These are phyloP conservation scores for Serendipita vermifera DNA, from an alignment of 768 basidiomycete genomes.

Conservation along the genomic window DNA sequence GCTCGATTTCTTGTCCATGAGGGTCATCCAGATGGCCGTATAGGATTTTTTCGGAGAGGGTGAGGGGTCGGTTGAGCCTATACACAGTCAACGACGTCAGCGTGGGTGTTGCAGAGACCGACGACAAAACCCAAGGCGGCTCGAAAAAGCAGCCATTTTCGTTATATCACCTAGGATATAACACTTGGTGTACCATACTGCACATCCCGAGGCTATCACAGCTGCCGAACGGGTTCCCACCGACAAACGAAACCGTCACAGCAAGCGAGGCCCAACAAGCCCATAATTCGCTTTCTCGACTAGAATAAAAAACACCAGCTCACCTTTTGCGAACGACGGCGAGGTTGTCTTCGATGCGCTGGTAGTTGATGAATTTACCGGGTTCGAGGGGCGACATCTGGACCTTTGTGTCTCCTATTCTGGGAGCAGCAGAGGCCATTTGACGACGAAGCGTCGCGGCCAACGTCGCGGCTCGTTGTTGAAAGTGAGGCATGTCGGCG, in stretches of 20 bases:
- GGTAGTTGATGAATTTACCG: conserved; percentile 80
- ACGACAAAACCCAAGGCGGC: conserved; percentile 8
- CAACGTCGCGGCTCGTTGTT: not conserved
- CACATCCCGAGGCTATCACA: too few relatives aligned
- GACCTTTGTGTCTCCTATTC: conserved; percentile 84
- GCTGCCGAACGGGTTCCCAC: too few relatives aligned
- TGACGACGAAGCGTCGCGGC: not conserved
- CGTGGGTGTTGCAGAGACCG: conserved; percentile 11
- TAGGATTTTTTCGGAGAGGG: conserved; percentile 90
- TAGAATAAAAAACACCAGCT: conserved; percentile 12
- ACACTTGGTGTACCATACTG: not conserved
- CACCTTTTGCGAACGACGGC: conserved; percentile 74
- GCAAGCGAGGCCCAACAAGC: too few relatives aligned
- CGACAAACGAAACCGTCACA: too few relatives aligned
- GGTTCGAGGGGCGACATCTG: conserved; percentile 78
- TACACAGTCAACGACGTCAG: not conserved
- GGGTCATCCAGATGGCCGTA: conserved; percentile 98
- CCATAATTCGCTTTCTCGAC: too few relatives aligned
- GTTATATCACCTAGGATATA: not conserved
- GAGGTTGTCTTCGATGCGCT: conserved; percentile 96
- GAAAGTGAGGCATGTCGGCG: not conserved
- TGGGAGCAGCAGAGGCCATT: conserved; percentile 67
- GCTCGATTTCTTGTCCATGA: conserved; percentile 76
- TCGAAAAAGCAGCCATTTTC: conserved; percentile 11
- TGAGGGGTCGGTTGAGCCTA: conserved; percentile 81